Evolutionary conservation across 768 basidiomycete species (phyloP).

Genomic region (Trametes cinnabarina): DNA sequence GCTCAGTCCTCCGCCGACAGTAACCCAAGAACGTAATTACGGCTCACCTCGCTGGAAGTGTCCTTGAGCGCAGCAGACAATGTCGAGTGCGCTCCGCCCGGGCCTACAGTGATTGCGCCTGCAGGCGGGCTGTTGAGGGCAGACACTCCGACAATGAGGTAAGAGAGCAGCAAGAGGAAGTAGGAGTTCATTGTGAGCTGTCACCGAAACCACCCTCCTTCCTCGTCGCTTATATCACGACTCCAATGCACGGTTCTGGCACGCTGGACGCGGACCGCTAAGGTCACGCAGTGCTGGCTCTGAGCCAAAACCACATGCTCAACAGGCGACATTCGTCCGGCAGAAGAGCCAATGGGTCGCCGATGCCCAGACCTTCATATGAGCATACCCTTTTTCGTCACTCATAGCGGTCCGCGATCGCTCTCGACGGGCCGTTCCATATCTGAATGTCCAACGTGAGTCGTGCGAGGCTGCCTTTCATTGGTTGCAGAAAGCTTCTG

Average conservation of each 20-base stretch:
- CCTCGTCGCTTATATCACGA: neutral
- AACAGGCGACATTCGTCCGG: slow-evolving; percentile 10
- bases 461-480: neutral
- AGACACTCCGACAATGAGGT: neutral
- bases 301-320: slow-evolving; percentile 6
- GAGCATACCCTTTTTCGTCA: neutral
- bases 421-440: neutral
- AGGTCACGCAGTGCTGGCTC: neutral
- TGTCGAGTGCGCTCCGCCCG: slow-evolving; percentile 19
- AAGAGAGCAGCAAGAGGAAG: slow-evolving; percentile 1
- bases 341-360: neutral
- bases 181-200: neutral
- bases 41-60: slow-evolving; percentile 22
- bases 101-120: slow-evolving; percentile 25
- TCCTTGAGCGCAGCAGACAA: slow-evolving; percentile 22
- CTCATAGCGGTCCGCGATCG: neutral
- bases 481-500: neutral
- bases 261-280: neutral
- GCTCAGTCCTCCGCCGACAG: neutral
- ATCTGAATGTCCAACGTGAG: neutral
- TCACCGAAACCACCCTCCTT: neutral
- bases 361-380: neutral
- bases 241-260: neutral
- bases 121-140: slow-evolving; percentile 23
- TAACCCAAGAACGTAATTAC: neutral